These are phyloP conservation scores for Alternaria viburni DNA, from an alignment of 2,329 filamentous ascomycete genomes.

Conservation along the genomic window DNA sequence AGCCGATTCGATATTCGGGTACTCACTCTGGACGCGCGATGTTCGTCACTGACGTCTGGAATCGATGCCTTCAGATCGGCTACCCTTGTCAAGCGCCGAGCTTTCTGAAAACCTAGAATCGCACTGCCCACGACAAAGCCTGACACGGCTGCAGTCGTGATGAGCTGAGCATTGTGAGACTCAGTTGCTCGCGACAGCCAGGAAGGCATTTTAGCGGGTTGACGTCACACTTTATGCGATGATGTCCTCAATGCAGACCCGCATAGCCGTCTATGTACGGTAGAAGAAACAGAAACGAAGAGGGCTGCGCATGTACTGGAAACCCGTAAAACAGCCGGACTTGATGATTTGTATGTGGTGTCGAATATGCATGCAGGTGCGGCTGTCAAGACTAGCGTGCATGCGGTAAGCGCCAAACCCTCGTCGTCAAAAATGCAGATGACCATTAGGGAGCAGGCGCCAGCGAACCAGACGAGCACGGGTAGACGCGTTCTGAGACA, in stretches of 20 bases:
- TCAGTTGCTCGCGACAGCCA: constrained; percentile 54
- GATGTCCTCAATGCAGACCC: not conserved
- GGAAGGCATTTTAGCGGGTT: constrained; percentile 49
- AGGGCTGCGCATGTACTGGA: not conserved
- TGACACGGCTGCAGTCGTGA: constrained; percentile 70
- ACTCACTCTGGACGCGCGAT: constrained; percentile 59
- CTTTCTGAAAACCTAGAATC: constrained; percentile 64
- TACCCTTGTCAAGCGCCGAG: constrained; percentile 61
- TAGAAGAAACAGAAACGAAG: not conserved
- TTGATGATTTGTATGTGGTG: constrained; percentile 12
- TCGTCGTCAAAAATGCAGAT: constrained; percentile 34
- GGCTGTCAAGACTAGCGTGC: constrained; percentile 18
- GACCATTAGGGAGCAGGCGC: constrained; percentile 34
- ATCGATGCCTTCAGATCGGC: constrained; percentile 67
- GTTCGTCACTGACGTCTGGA: constrained; percentile 59
- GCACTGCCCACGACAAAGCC: constrained; percentile 57
- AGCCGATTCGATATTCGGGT: not conserved
- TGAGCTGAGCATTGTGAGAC: constrained; percentile 65
- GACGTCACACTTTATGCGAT: constrained; percentile 1
- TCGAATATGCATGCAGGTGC: constrained; percentile 4
- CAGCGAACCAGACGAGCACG: constrained; percentile 35
- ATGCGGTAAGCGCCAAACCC: constrained; percentile 24
- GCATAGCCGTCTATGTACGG: constrained; percentile 9
- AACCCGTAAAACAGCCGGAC: not conserved
- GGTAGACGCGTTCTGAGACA: constrained; percentile 47